Base-by-base conservation (phyloP, 1,139 yeast genomes). In the Insectozyma bohioensis region DNA sequence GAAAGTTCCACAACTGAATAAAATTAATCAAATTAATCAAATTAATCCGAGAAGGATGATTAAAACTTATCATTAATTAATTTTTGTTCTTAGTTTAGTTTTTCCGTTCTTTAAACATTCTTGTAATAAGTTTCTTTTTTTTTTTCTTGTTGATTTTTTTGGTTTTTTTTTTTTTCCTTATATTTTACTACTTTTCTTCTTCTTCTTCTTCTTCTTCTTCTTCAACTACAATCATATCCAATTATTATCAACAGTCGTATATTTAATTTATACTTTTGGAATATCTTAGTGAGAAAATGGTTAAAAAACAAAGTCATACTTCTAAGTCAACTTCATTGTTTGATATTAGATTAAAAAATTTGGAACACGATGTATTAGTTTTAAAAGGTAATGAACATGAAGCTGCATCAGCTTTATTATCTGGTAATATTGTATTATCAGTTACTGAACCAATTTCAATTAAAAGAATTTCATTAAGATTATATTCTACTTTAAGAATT, bases 351-450 rank as follows among this genome's bases (percentile, higher is more conserved):
- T 58, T 82, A 28, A 72, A 75, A 34, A 78, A 85, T 28, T 62
- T 74, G 10, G 94, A 85, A 30, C 83, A 81, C 43, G 95, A 88
- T 51, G 94, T 88, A 6, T 61, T 92, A 12, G 77, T 92, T 4
- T 58, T 92, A 23, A 82, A 90, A 47, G 98, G 98, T 1, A 50
- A 78, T 2, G 77, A 84, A 2, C 72, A 74, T 28, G 92, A 82
- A 36, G 95, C 97, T 0, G 73, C 87, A 0, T 82, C 95, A 2
- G 85, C 79, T 1, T 61, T 84, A 10, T 56, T 92, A 22, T 64
- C 82, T 1, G 98, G 98, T 5, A 78, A 78, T 15, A 79, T 92
- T 15, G 92, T 85, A 1, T 60, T 92, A 20, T 75, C 94, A 0
- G 78, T 86, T 1, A 67, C 73, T 19, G 97, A 92, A 46, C 87